Evolutionary conservation across 2,329 filamentous ascomycete species (phyloP).

Genomic region (Diaporthe sp.): DNA sequence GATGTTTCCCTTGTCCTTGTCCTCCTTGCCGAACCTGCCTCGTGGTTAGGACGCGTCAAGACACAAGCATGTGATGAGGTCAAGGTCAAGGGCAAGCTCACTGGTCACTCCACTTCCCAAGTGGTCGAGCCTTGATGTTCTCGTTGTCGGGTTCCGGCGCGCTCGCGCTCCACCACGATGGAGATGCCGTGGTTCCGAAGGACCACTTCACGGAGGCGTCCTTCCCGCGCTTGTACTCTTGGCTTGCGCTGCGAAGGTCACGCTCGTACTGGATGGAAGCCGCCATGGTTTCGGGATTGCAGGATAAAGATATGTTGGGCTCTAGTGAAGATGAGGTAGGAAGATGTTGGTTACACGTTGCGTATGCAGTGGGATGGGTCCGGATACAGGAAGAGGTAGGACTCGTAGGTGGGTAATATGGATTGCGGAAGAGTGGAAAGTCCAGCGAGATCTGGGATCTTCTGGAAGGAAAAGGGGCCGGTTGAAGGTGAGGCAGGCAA

Average conservation of each 20-base stretch:
- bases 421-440: slow-evolving; percentile 28
- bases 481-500: slow-evolving; percentile 33
- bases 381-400: slow-evolving; percentile 26
- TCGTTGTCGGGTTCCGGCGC: slow-evolving; percentile 45
- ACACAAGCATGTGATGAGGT: neutral
- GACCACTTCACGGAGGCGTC: slow-evolving; percentile 59
- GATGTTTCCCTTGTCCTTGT: slow-evolving; percentile 52
- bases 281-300: slow-evolving; percentile 43
- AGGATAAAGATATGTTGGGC: neutral
- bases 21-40: slow-evolving; percentile 36
- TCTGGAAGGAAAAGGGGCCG: slow-evolving; percentile 39
- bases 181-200: slow-evolving; percentile 47
- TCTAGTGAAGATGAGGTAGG: slow-evolving; percentile 8
- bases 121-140: slow-evolving; percentile 53
- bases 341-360: slow-evolving; percentile 22
- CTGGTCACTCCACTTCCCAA: slow-evolving; percentile 49
- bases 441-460: slow-evolving; percentile 13
- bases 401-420: slow-evolving; percentile 29
- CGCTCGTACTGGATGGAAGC: slow-evolving; percentile 51
- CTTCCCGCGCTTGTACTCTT: slow-evolving; percentile 60
- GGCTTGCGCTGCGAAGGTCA: slow-evolving; percentile 59
- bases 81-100: slow-evolving; percentile 46
- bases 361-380: slow-evolving; percentile 10
- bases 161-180: slow-evolving; percentile 5
- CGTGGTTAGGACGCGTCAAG: slow-evolving; percentile 30